phyloP scores from a whole-genome alignment of 768 basidiomycete genomes.

The Tricholoma matsutake region DNA sequence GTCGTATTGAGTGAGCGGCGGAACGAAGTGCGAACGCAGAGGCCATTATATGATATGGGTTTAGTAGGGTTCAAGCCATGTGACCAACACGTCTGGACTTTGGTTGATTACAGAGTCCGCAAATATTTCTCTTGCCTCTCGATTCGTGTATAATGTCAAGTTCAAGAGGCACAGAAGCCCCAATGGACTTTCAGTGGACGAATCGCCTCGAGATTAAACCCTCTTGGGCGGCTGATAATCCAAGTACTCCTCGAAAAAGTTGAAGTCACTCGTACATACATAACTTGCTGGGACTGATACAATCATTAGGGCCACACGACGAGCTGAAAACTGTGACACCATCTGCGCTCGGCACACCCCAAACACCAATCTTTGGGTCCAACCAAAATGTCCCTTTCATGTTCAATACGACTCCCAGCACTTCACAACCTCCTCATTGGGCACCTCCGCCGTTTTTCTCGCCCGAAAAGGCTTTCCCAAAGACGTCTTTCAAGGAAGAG shows the following conservation, averaged over 20 bases:
- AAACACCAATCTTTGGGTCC: conserved; percentile 56
- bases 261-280: conserved; percentile 23
- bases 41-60: conserved; percentile 24
- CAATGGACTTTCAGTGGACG: conserved; percentile 90
- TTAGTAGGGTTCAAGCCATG: too few relatives aligned
- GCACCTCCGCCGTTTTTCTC: conserved; percentile 60
- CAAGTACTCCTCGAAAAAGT: conserved; percentile 69
- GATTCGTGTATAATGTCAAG: conserved; percentile 32
- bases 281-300: neutral
- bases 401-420: conserved; percentile 46
- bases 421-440: conserved; percentile 61
- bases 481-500: conserved; percentile 38
- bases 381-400: conserved; percentile 73
- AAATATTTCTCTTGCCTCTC: too few relatives aligned
- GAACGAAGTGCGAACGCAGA: conserved; percentile 18
- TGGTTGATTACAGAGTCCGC: too few relatives aligned
- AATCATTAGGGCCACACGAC: conserved; percentile 35
- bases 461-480: conserved; percentile 57
- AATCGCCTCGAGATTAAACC: conserved; percentile 56
- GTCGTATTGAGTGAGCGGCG: conserved; percentile 18
- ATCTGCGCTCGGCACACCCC: conserved; percentile 33
- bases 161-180: conserved; percentile 55
- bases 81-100: too few relatives aligned
- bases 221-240: conserved; percentile 51
- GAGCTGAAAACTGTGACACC: conserved; percentile 38